A percentile compares a stretch with the other conserved stretches of the same genome.
Evolutionary conservation across 306 rosid species (phyloP).

Genomic region (Cicer judaicum): DNA sequence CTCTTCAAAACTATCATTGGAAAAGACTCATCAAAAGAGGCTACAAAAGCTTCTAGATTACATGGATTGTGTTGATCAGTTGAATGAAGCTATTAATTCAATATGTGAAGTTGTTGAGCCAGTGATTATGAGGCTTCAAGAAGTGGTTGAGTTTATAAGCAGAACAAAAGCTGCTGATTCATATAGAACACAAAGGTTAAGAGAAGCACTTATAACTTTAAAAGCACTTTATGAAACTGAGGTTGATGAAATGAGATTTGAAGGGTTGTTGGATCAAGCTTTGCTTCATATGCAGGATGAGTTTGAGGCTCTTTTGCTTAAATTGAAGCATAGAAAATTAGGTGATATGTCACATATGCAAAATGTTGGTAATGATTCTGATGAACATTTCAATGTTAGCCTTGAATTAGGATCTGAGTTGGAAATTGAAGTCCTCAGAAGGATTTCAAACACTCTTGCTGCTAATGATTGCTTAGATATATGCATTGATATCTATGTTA

Average conservation of each 20-base stretch:
- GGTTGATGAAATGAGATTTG: constrained; percentile 79
- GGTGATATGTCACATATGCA: constrained; percentile 16
- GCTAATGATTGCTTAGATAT: constrained; percentile 88
- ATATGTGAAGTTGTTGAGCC: constrained; percentile 70
- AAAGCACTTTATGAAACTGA: constrained; percentile 77
- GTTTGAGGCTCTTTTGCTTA: constrained; percentile 61
- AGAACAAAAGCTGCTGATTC: constrained; percentile 80
- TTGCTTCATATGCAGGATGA: constrained; percentile 81
- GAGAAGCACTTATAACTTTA: constrained; percentile 71
- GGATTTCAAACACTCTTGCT: constrained; percentile 65
- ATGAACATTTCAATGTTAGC: constrained; percentile 17
- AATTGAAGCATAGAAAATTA: constrained; percentile 57
- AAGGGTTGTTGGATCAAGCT: constrained; percentile 80
- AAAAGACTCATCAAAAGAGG: constrained; percentile 45
- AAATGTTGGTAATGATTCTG: constrained; percentile 35
- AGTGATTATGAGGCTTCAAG: constrained; percentile 83
- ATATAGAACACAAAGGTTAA: constrained; percentile 57
- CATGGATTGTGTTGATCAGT: constrained; percentile 62
- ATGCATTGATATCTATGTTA: constrained; percentile 82
- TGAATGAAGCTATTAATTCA: constrained; percentile 52
- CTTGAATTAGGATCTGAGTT: constrained; percentile 61
- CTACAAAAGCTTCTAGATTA: constrained; percentile 58
- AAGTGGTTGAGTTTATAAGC: constrained; percentile 91
- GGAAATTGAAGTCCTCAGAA: constrained; percentile 61
- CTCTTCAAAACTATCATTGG: constrained; percentile 48